These are phyloP conservation scores for Pestalotiopsis sp. DNA, from an alignment of 2,329 filamentous ascomycete species.

Conservation along the genomic window DNA sequence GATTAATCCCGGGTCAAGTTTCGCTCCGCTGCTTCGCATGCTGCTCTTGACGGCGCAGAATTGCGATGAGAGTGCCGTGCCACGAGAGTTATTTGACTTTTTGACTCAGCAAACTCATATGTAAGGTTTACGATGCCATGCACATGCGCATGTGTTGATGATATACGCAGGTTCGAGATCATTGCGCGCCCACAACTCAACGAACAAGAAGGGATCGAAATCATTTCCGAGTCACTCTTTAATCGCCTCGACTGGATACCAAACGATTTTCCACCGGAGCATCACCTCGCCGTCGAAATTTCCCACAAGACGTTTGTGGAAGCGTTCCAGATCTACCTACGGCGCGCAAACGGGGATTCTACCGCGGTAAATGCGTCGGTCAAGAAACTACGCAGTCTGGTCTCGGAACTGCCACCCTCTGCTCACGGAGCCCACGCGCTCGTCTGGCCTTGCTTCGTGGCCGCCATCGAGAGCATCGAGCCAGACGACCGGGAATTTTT, in stretches of 20 bases:
- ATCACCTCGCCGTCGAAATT: not conserved
- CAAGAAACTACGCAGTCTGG: constrained; percentile 34
- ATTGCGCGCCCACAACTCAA: constrained; percentile 8
- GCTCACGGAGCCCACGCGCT: constrained; percentile 39
- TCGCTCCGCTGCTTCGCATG: constrained; percentile 38
- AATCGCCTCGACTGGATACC: constrained; percentile 10
- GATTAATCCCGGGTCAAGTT: constrained; percentile 42
- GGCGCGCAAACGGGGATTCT: constrained; percentile 12
- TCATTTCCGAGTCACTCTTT: constrained; percentile 1
- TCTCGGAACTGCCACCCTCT: constrained; percentile 28
- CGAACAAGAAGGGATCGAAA: constrained; percentile 4
- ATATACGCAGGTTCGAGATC: not conserved
- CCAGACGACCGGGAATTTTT: constrained; percentile 40
- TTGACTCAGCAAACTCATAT: constrained; percentile 30
- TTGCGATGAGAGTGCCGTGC: constrained; percentile 28
- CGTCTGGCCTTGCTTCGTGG: constrained; percentile 44
- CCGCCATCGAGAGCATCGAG: constrained; percentile 39
- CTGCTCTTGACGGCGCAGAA: constrained; percentile 20
- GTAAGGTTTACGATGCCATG: not conserved
- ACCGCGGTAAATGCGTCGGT: constrained; percentile 20
- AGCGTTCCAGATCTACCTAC: constrained; percentile 1
- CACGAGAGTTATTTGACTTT: constrained; percentile 24
- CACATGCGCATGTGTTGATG: not conserved
- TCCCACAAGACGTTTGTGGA: constrained; percentile 8
- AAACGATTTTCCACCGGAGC: not conserved